Percentiles rank a stretch among this genome's conserved stretches.
These are phyloP conservation scores for Stromatinia cepivora DNA, from an alignment of 2,329 filamentous ascomycete species.

Conservation along the genomic window DNA sequence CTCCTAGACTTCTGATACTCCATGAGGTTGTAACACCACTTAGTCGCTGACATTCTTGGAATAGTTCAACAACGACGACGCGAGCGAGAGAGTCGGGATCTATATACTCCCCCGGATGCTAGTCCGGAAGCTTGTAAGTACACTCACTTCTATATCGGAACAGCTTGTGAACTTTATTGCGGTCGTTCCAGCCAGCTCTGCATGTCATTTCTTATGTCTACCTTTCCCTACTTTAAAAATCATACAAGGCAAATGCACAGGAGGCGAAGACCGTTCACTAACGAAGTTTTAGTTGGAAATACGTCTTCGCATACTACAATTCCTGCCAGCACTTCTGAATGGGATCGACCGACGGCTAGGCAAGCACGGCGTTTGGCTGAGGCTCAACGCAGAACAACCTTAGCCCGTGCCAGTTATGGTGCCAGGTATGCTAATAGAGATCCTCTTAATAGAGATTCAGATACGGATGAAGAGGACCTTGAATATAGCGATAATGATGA, in stretches of 20 bases:
- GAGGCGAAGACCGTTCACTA: not conserved
- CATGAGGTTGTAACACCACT: not conserved
- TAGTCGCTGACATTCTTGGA: slow-evolving; percentile 7
- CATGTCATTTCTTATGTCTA: not conserved
- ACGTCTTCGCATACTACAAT: not conserved
- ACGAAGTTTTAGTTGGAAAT: not conserved
- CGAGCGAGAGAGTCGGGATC: not conserved
- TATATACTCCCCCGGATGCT: not conserved
- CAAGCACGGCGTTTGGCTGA: not conserved
- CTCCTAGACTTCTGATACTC: not conserved
- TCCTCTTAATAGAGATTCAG: slow-evolving; percentile 1
- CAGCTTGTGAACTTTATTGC: not conserved
- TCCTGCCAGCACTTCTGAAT: not conserved
- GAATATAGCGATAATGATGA: slow-evolving; percentile 1
- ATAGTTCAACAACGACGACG: slow-evolving; percentile 3
- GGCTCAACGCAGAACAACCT: not conserved
- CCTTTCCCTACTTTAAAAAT: not conserved
- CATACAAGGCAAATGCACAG: not conserved
- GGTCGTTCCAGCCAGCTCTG: too few relatives aligned
- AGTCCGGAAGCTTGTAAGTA: slow-evolving; percentile 6
- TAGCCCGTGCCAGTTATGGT: not conserved
- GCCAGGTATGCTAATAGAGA: too few relatives aligned
- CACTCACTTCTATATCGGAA: not conserved
- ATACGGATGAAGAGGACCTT: not conserved
- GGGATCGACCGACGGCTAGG: slow-evolving; percentile 8